A percentile compares a stretch with the other conserved stretches of the same genome.
Conservation (phyloP, 495 filamentous ascomycete species). For the Parathielavia hyrcaniae region DNA sequence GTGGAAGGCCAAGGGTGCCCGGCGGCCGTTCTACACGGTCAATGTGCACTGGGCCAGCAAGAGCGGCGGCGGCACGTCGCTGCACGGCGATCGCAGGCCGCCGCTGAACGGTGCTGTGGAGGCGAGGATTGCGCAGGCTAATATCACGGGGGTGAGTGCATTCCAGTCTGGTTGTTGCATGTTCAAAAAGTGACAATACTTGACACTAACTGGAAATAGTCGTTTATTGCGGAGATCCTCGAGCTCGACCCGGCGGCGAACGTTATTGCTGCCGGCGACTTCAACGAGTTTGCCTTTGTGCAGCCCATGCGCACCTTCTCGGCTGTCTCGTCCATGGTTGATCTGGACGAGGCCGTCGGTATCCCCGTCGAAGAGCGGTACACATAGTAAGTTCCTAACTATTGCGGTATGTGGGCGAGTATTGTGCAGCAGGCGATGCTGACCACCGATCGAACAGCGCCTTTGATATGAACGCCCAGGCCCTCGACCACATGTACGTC, state of each 20-base stretch:
- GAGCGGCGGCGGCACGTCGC: conserved; percentile 45
- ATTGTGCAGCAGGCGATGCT: neutral
- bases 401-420: neutral
- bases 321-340: conserved; percentile 38
- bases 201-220: conserved; percentile 12
- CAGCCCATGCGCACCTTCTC: conserved; percentile 44
- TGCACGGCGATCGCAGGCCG: conserved; percentile 54
- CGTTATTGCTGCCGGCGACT: conserved; percentile 52
- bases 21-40: conserved; percentile 49
- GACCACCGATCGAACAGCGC: conserved; percentile 28
- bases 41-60: conserved; percentile 56
- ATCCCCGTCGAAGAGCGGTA: conserved; percentile 49
- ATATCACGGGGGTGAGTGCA: conserved; percentile 43
- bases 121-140: conserved; percentile 42
- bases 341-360: conserved; percentile 48
- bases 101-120: conserved; percentile 54
- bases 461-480: conserved; percentile 39
- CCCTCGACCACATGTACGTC: conserved; percentile 58
- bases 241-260: conserved; percentile 36
- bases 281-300: conserved; percentile 58
- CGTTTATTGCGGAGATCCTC: conserved; percentile 41
- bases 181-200: neutral
- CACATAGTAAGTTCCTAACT: conserved; percentile 43
- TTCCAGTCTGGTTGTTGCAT: neutral
- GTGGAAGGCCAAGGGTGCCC: conserved; percentile 45